These are phyloP conservation scores for Boletales sp. DNA, from an alignment of 768 basidiomycete species.

Conservation along the genomic window DNA sequence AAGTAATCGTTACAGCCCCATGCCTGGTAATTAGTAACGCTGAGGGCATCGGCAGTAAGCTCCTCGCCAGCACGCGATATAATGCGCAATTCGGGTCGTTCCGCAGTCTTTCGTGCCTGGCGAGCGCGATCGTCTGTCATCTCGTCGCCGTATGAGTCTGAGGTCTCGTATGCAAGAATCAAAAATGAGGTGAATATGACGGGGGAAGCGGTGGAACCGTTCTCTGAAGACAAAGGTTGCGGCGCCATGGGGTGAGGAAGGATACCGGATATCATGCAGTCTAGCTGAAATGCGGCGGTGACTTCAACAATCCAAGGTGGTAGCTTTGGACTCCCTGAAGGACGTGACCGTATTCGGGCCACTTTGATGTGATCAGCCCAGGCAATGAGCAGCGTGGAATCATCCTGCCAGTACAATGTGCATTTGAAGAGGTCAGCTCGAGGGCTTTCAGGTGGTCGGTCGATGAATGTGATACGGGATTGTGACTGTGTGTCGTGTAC, in stretches of 20 bases:
- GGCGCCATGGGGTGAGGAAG: conserved; percentile 62
- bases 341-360: conserved; percentile 68
- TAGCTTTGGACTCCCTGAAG: conserved; percentile 43
- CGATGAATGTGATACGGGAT: conserved; percentile 79
- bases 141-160: conserved; percentile 67
- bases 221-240: conserved; percentile 15
- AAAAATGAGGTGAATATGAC: conserved; percentile 67
- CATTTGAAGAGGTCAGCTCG: conserved; percentile 95
- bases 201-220: conserved; percentile 18
- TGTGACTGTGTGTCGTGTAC: conserved; percentile 83
- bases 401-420: conserved; percentile 88
- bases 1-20: conserved; percentile 94
- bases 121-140: conserved; percentile 65
- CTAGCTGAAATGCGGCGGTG: conserved; percentile 86
- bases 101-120: conserved; percentile 80
- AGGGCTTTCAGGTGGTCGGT: conserved; percentile 77
- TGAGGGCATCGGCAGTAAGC: conserved; percentile 78
- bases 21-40: conserved; percentile 69
- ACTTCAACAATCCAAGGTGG: conserved; percentile 78
- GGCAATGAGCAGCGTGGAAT: conserved; percentile 81
- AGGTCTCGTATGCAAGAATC: conserved; percentile 81
- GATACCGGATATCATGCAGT: conserved; percentile 93
- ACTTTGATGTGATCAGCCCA: conserved; percentile 96
- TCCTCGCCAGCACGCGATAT: conserved; percentile 89
- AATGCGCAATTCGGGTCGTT: conserved; percentile 92